Percentiles rank a stretch among this genome's conserved stretches.
phyloP scores from a whole-genome alignment of 2,329 filamentous ascomycete genomes.

The Penicillium sclerotigenum region DNA sequence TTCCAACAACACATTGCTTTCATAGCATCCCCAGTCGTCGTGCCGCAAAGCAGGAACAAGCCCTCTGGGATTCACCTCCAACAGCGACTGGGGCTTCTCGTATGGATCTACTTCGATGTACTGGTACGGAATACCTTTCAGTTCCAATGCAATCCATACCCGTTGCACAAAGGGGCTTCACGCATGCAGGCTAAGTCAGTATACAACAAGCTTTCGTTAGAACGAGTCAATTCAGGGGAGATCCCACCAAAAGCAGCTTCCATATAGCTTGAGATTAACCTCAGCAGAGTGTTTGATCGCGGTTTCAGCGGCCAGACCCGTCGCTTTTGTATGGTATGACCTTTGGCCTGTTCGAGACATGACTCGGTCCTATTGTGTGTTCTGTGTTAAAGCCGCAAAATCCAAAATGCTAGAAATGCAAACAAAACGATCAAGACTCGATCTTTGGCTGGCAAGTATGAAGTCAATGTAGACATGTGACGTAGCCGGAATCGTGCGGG shows the following conservation, averaged over 20 bases:
- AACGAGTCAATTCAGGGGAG: background rate
- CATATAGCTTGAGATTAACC: slow-evolving; percentile 71
- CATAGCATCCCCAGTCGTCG: slow-evolving; percentile 77
- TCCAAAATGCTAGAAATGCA: slow-evolving; percentile 5
- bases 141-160: slow-evolving; percentile 83
- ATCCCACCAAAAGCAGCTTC: slow-evolving; percentile 73
- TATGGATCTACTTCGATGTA: slow-evolving; percentile 85
- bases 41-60: slow-evolving; percentile 74
- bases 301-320: slow-evolving; percentile 66
- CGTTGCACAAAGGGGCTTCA: slow-evolving; percentile 78
- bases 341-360: slow-evolving; percentile 60
- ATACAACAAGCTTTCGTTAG: background rate
- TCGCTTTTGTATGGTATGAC: slow-evolving; percentile 68
- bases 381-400: slow-evolving; percentile 12
- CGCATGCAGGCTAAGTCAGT: slow-evolving; percentile 1
- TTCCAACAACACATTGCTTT: slow-evolving; percentile 80
- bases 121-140: slow-evolving; percentile 74
- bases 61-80: slow-evolving; percentile 73
- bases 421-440: background rate
- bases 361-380: slow-evolving; percentile 24
- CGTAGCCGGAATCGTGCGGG: slow-evolving; percentile 20
- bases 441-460: background rate
- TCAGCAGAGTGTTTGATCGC: slow-evolving; percentile 68
- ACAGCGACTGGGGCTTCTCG: slow-evolving; percentile 65
- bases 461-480: slow-evolving; percentile 15